Percentiles rank a stretch among this genome's conserved stretches.
phyloP scores from a whole-genome alignment of 305 asterid species.

The Lippia alba region DNA sequence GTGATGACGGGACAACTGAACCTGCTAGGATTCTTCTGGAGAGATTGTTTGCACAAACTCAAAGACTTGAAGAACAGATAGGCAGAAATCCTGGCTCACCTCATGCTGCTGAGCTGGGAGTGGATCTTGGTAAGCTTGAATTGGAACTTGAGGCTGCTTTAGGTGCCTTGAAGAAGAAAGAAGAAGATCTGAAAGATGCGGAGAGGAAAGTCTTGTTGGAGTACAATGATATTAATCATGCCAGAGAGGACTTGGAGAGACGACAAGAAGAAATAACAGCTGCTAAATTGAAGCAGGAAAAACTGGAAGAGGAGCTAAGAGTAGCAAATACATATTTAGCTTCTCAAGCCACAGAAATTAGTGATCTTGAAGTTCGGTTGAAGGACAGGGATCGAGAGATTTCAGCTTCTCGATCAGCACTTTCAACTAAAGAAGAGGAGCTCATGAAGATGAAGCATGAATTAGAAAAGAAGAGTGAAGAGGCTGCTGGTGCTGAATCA shows the following conservation, averaged over 20 bases:
- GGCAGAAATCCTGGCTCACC: conserved; percentile 61
- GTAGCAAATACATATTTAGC: conserved; percentile 61
- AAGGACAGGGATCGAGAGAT: conserved; percentile 66
- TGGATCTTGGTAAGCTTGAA: conserved; percentile 61
- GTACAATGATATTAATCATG: conserved; percentile 51
- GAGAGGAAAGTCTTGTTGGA: conserved; percentile 64
- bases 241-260: conserved; percentile 60
- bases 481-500: conserved; percentile 56
- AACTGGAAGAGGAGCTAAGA: conserved; percentile 70
- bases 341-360: conserved; percentile 66
- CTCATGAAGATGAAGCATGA: conserved; percentile 60
- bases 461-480: conserved; percentile 61
- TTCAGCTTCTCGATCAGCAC: conserved; percentile 49
- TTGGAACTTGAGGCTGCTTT: conserved; percentile 72
- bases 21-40: conserved; percentile 81
- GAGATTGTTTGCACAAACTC: conserved; percentile 83
- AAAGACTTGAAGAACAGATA: conserved; percentile 81
- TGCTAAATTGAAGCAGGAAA: conserved; percentile 62
- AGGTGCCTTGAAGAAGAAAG: conserved; percentile 72
- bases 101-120: conserved; percentile 57
- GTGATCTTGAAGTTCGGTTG: conserved; percentile 59
- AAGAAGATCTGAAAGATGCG: conserved; percentile 76
- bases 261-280: conserved; percentile 56
- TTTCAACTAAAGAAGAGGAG: conserved; percentile 64
- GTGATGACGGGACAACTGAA: conserved; percentile 62